These are phyloP conservation scores for Lepidopterella palustris DNA, from an alignment of 495 filamentous ascomycete genomes.

Conservation along the genomic window DNA sequence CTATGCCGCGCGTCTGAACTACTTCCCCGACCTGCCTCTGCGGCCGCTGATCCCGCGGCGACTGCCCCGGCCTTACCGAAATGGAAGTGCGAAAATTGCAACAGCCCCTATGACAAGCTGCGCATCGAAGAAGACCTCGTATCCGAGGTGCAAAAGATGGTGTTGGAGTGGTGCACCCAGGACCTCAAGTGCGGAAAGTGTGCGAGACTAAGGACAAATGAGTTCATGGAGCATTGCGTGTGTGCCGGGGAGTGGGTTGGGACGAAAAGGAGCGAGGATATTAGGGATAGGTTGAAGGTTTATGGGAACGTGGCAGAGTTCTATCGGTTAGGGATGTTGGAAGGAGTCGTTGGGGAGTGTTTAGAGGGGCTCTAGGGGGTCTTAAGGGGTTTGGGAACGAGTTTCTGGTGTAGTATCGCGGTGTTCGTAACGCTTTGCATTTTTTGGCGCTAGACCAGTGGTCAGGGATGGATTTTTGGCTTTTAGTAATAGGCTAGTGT, in stretches of 20 bases:
- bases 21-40: slow-evolving; percentile 38
- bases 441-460: no score
- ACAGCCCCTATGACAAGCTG: slow-evolving; percentile 64
- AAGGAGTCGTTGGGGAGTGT: slow-evolving; percentile 57
- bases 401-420: no score
- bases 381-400: no score
- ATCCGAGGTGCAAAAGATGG: slow-evolving; percentile 62
- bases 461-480: no score
- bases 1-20: slow-evolving; percentile 88
- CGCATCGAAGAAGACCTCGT: slow-evolving; percentile 80
- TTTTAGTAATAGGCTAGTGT: no score
- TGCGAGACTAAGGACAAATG: slow-evolving; percentile 63
- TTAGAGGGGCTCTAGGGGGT: slow-evolving; percentile 23
- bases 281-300: slow-evolving; percentile 59
- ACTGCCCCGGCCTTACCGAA: slow-evolving; percentile 31
- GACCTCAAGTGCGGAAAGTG: slow-evolving; percentile 80
- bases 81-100: slow-evolving; percentile 78
- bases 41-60: slow-evolving; percentile 34
- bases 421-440: no score
- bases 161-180: slow-evolving; percentile 79
- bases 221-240: slow-evolving; percentile 94
- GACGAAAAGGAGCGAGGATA: slow-evolving; percentile 62
- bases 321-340: slow-evolving; percentile 76
- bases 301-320: slow-evolving; percentile 65
- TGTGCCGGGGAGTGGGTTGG: slow-evolving; percentile 80